Conservation (phyloP, 768 basidiomycete species). For the Kwoniella europaea region DNA sequence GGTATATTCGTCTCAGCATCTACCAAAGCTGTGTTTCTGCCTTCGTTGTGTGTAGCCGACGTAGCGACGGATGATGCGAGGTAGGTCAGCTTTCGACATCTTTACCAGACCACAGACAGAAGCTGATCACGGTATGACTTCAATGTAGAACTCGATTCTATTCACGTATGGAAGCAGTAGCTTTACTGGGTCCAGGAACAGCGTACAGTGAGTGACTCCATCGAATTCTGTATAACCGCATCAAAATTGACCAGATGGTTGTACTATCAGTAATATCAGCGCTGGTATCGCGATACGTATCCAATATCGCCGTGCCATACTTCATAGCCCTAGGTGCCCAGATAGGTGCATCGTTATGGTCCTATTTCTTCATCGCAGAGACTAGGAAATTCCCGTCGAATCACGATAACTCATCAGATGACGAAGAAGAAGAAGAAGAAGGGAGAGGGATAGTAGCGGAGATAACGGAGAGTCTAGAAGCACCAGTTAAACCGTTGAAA, state of each 20-base stretch:
- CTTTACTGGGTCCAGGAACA: slow-evolving; percentile 45
- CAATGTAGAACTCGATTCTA: slow-evolving; percentile 41
- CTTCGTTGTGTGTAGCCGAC: slow-evolving; percentile 46
- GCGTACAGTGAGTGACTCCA: slow-evolving; percentile 32
- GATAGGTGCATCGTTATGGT: slow-evolving; percentile 38
- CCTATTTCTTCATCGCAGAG: slow-evolving; percentile 40
- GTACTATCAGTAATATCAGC: slow-evolving; percentile 42
- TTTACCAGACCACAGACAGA: slow-evolving; percentile 4
- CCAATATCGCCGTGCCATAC: slow-evolving; percentile 42
- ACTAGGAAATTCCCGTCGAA: slow-evolving; percentile 29
- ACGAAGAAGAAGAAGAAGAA: slow-evolving; percentile 8
- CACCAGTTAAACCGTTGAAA: slow-evolving; percentile 42
- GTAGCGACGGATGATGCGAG: slow-evolving; percentile 38
- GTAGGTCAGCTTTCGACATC: slow-evolving; percentile 12
- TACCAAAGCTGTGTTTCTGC: slow-evolving; percentile 49
- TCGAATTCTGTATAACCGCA: background rate
- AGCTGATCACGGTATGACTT: too few relatives aligned
- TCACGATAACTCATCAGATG: slow-evolving; percentile 26
- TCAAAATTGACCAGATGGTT: too few relatives aligned
- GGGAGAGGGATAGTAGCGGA: background rate
- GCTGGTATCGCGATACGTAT: slow-evolving; percentile 42
- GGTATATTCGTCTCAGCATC: slow-evolving; percentile 50
- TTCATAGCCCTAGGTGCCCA: slow-evolving; percentile 47
- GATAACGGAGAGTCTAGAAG: slow-evolving; percentile 32
- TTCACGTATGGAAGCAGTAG: slow-evolving; percentile 48